A percentile compares a stretch with the other conserved stretches of the same genome.
These are phyloP conservation scores for Diddensiella transvaalensis DNA, from an alignment of 805 yeast species.

Conservation along the genomic window DNA sequence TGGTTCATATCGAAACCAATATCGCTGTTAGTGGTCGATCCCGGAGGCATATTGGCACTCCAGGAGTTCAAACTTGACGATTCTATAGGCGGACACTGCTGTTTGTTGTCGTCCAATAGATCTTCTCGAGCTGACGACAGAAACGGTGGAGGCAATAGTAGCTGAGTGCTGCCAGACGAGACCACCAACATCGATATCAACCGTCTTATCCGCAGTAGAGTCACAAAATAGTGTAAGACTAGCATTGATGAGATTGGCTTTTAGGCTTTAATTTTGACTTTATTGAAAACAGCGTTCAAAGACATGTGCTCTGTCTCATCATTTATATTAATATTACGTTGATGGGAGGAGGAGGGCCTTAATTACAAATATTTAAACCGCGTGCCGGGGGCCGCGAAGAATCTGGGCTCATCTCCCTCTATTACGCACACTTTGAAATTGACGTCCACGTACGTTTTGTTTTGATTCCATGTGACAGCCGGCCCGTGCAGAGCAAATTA, in stretches of 20 bases:
- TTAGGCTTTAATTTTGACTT: not conserved
- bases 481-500: too few species aligned
- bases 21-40: not conserved
- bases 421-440: too few species aligned
- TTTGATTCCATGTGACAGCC: too few species aligned
- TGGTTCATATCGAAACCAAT: not conserved
- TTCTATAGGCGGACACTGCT: not conserved
- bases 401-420: too few species aligned
- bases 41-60: not conserved
- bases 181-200: not conserved
- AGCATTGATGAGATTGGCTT: not conserved
- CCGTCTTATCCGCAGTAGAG: not conserved
- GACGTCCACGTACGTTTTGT: too few species aligned
- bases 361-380: too few species aligned
- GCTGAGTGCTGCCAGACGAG: not conserved
- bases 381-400: too few species aligned
- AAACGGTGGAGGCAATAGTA: not conserved
- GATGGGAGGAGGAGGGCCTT: too few species aligned
- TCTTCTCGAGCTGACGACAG: not conserved
- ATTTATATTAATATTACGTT: too few species aligned
- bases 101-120: not conserved
- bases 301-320: too few species aligned
- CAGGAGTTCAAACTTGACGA: too few species aligned
- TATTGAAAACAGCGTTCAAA: not conserved
- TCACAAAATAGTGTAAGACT: not conserved